Evolutionary conservation across 257 asterid species (phyloP), one percentile per base, ranked within the genome.

Genomic region (Thymus mandschuricus): DNA sequence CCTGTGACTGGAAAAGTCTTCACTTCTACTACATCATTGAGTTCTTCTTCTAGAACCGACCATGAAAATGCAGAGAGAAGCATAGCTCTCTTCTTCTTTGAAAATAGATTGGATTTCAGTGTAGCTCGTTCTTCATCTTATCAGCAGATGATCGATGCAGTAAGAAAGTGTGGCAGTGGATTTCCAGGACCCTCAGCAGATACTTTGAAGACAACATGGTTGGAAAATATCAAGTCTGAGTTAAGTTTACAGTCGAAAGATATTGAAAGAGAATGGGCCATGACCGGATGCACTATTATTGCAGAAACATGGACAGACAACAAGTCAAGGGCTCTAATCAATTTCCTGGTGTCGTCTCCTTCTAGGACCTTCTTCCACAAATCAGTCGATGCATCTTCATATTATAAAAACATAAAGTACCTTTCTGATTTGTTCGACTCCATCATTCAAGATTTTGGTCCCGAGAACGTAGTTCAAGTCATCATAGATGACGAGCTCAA

Each of bases 271-370:
- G 98, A 93, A 78, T 93, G 98, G 98, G 74, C 80, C 40, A 74
- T 86, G 88, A 84, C 96, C 5, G 98, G 97, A 50, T 93, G 94
- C 74, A 87, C 97, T n/a, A 74, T 93, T 15, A 78, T 93, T 64
- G 98, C 96, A 34, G 98, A 93, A 78, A 86, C 96, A 44, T 93
- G 98, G 96, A 85, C 96, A 10, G 98, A 93, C 68, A 91, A 82
- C 83, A 93, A 89, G 71, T 82, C 95, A 8, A 83, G 89, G 75
- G 94, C 98, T 76, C 60, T 93, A 64, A 89, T 93, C 13, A 93
- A 93, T 69, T 89, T 93, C 78, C 68, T 86, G 68, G 94, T 93
- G 76, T 91, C 98, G 2, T 93, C 98, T 3, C 97, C 98, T 58
- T 87, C 97, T 3, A 79, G 90, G 72, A 86, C 97, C 45, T 87